A percentile compares a stretch with the other conserved stretches of the same genome.
phyloP scores from a whole-genome alignment of 2,329 filamentous ascomycete genomes.

The Colletotrichum sublineola region DNA sequence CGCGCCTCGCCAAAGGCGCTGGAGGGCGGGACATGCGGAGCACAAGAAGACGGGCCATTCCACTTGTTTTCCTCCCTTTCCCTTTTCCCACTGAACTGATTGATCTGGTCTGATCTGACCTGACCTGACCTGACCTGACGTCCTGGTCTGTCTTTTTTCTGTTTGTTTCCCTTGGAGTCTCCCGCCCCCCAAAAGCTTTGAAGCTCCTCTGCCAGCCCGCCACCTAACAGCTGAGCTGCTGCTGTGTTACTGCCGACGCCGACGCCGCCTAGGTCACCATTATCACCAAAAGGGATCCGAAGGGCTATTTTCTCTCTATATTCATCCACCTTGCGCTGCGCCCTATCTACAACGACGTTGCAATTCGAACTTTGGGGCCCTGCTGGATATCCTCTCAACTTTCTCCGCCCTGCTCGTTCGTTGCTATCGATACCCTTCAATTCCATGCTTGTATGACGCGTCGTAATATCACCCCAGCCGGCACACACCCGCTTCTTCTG shows the following conservation, averaged over 20 bases:
- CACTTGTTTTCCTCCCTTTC: conserved; percentile 27
- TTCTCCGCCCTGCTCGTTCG: neutral
- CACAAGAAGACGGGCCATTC: conserved; percentile 41
- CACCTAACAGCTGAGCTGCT: neutral
- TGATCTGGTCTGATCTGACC: too few relatives aligned
- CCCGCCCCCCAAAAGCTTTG: neutral
- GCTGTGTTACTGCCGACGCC: neutral
- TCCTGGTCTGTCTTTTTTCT: neutral
- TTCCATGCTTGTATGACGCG: conserved; percentile 34
- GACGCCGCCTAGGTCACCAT: conserved; percentile 4
- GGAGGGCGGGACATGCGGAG: conserved; percentile 39
- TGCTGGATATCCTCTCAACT: neutral
- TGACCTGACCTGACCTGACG: too few relatives aligned
- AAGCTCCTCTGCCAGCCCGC: neutral
- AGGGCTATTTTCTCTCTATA: too few relatives aligned
- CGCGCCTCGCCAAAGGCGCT: conserved; percentile 33
- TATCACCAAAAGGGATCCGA: neutral
- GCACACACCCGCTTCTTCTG: conserved; percentile 37
- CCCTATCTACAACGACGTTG: neutral
- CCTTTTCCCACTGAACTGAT: neutral
- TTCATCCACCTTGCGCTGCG: neutral
- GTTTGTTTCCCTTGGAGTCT: neutral
- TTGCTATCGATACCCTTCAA: conserved; percentile 29
- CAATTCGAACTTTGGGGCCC: neutral
- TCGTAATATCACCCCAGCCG: conserved; percentile 32